Conservation (phyloP, 1,284 basidiomycete genomes). For the Coriolopsis trogii region DNA sequence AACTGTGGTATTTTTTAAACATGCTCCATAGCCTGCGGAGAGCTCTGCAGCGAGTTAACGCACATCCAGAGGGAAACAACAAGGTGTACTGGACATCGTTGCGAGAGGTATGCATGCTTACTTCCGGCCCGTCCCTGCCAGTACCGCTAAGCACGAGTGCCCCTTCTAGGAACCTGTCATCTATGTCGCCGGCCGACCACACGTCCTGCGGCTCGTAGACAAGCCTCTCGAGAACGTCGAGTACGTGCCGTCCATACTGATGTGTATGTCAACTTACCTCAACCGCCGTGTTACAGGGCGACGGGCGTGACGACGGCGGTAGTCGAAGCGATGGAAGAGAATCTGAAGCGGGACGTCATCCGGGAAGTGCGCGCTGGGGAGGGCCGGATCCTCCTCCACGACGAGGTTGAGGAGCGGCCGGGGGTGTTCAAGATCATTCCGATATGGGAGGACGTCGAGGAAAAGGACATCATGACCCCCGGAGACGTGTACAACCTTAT, state of each 20-base stretch:
- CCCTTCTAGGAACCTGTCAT: conserved; percentile 85
- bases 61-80: conserved; percentile 72
- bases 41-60: conserved; percentile 83
- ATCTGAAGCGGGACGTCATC: conserved; percentile 89
- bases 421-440: conserved; percentile 90
- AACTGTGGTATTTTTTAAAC: not conserved
- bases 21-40: conserved; percentile 64
- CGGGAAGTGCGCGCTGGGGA: conserved; percentile 74
- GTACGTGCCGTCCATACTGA: conserved; percentile 47
- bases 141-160: not conserved
- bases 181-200: conserved; percentile 88
- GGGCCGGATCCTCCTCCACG: conserved; percentile 90
- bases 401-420: conserved; percentile 93
- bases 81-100: conserved; percentile 90
- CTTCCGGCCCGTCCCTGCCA: not conserved
- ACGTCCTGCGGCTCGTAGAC: conserved; percentile 91
- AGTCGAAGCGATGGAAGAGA: conserved; percentile 93
- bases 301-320: conserved; percentile 93
- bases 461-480: conserved; percentile 93
- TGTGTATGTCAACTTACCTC: not conserved
- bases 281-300: conserved; percentile 52
- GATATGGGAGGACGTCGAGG: conserved; percentile 85
- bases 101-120: conserved; percentile 63
- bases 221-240: conserved; percentile 92
- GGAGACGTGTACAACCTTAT: conserved; percentile 82